Evolutionary conservation across 2,329 filamentous ascomycete genomes (phyloP), one percentile per base, ranked within the genome.

Genomic region (Karstenula rhodostoma): DNA sequence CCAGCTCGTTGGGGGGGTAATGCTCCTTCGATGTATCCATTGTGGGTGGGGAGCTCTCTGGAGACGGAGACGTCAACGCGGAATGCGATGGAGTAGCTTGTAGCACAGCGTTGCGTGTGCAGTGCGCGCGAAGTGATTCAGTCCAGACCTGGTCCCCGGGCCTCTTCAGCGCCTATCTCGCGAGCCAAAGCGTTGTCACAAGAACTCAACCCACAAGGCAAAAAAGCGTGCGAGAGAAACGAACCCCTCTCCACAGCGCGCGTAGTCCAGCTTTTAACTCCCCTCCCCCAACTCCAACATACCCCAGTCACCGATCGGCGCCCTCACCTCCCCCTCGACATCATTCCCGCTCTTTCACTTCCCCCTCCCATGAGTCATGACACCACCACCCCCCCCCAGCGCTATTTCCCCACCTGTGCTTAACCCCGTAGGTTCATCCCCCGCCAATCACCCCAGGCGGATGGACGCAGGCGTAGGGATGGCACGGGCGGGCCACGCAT

Each of bases 21-120:
- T 57, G 5, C 6, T 62, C 42, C 52, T 73, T 72, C 40, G 70
- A 65, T 50, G 66, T 50, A 17, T 67, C 63, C 68, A 73, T 74
- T 32, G 10, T 63, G 58, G 40, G 17, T 32, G 37, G 23, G n/a
- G 17, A n/a, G n/a, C n/a, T n/a, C n/a, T n/a, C n/a, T n/a, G 9
- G 37, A 44, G 22, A 27, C 3, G 47, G 27, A 2, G 7, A 33
- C 15, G 17, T 32, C 47, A 32, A 27, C 19, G 44, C 23, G 9
- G 23, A 47, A 27, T 13, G 27, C 17, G 47, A 49, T 13, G 7
- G 35, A 32, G 25, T n/a, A n/a, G n/a, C n/a, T 2, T 15, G 23
- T 15, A 25, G 15, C 23, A 15, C 12, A 22, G 22, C 4, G 44
- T n/a, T 5, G 27, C 4, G 29, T 32, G 29, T 32, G 29, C 6